Conservation (phyloP, 140 eudicot species). For the Stevia rebaudiana region DNA sequence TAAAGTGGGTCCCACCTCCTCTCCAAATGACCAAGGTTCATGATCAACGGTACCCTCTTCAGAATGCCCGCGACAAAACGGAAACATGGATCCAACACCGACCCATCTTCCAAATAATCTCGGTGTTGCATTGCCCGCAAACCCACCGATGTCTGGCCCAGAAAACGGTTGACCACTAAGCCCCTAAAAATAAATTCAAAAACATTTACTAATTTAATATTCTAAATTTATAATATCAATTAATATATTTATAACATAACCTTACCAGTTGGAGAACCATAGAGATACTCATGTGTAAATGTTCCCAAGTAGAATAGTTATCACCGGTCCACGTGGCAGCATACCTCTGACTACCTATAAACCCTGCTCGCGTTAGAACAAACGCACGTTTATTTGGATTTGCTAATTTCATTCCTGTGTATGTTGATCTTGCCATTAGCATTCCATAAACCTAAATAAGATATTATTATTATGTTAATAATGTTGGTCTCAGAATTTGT, state of each 20-base stretch:
- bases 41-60: constrained; percentile 69
- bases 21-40: constrained; percentile 95
- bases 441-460: constrained; percentile 67
- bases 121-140: constrained; percentile 91
- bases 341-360: constrained; percentile 87
- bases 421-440: constrained; percentile 96
- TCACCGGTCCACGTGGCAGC: constrained; percentile 99
- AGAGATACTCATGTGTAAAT: constrained; percentile 89
- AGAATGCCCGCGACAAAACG: constrained; percentile 94
- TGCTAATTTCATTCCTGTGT: constrained; percentile 82
- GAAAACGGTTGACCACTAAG: constrained; percentile 96
- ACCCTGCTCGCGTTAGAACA: constrained; percentile 95
- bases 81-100: constrained; percentile 88
- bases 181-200: constrained; percentile 40
- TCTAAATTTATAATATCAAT: neutral
- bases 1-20: constrained; percentile 43
- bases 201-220: neutral
- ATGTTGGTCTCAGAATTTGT: too few species aligned
- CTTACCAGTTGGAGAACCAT: constrained; percentile 97
- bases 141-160: constrained; percentile 98
- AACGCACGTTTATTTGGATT: constrained; percentile 71
- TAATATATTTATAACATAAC: neutral
- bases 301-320: constrained; percentile 95
- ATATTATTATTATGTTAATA: constrained; percentile 5
- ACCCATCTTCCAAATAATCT: constrained; percentile 93